Conservation (phyloP, 352 stramenopile species). For the Pythium aphanidermatum region DNA sequence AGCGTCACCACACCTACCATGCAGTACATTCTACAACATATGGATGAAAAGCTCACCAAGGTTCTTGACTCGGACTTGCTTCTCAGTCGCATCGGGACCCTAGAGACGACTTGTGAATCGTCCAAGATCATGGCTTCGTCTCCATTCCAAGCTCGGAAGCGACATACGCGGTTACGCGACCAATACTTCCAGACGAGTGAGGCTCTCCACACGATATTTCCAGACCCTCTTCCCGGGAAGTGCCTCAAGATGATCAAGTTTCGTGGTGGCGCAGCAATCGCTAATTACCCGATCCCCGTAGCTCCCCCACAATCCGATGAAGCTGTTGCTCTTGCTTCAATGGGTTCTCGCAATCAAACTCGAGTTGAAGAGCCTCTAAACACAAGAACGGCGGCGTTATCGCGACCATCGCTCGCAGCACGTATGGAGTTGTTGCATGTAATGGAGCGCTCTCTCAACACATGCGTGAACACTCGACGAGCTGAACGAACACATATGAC, state of each 20-base stretch:
- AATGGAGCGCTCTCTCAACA: conserved; percentile 20
- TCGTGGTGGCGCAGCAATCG: conserved; percentile 38
- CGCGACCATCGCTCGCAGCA: conserved; percentile 15
- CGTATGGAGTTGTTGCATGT: conserved; percentile 22
- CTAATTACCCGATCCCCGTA: conserved; percentile 26
- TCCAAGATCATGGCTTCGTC: conserved; percentile 32
- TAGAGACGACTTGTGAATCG: conserved; percentile 60
- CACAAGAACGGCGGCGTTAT: conserved; percentile 2
- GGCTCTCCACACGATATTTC: conserved; percentile 48
- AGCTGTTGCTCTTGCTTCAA: background rate
- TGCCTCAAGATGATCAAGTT: conserved; percentile 49
- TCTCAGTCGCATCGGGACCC: conserved; percentile 40
- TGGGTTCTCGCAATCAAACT: too few relatives aligned
- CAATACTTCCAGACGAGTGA: conserved; percentile 62
- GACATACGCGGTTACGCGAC: conserved; percentile 37
- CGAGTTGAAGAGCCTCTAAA: background rate
- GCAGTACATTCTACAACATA: conserved; percentile 32
- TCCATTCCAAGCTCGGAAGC: conserved; percentile 34
- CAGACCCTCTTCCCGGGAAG: conserved; percentile 36
- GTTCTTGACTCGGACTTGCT: conserved; percentile 50
- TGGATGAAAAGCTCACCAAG: conserved; percentile 37
- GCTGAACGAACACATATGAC: too few relatives aligned
- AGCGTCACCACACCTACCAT: conserved; percentile 24
- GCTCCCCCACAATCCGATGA: conserved; percentile 1
- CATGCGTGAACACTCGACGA: too few relatives aligned